Conservation (phyloP, 1,139 yeast species). For the Trichomonascaceae sp. region DNA sequence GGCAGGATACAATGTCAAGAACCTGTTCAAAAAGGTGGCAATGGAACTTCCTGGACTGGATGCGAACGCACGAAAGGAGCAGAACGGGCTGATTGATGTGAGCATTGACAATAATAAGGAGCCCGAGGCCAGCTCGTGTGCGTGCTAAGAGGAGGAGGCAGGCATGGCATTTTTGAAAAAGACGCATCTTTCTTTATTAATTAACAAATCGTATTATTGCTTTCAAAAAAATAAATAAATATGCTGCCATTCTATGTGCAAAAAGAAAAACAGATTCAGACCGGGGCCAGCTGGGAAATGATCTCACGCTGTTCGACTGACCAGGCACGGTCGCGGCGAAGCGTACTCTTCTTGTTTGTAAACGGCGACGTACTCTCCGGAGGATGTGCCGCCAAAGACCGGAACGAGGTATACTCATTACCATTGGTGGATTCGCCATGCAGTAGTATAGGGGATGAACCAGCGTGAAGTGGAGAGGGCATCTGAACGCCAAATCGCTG, state of each 20-base stretch:
- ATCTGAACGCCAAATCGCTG: too few species aligned
- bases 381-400: background rate
- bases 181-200: too few species aligned
- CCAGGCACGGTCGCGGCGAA: background rate
- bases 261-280: too few species aligned
- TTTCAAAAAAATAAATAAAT: too few species aligned
- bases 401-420: background rate
- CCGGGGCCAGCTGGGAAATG: background rate
- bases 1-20: constrained; percentile 87
- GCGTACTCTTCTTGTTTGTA: background rate
- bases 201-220: too few species aligned
- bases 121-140: too few species aligned
- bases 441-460: background rate
- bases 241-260: too few species aligned
- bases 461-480: background rate
- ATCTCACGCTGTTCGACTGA: background rate
- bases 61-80: constrained; percentile 20
- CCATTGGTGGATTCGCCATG: background rate
- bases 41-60: constrained; percentile 81
- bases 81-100: constrained; percentile 40
- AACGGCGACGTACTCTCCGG: background rate
- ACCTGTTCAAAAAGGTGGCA: constrained; percentile 80
- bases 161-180: too few species aligned
- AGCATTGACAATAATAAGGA: constrained; percentile 35
- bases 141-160: too few species aligned